These are phyloP conservation scores for Trypanosoma melophagium DNA, from an alignment of 208 protist genomes.

Conservation along the genomic window DNA sequence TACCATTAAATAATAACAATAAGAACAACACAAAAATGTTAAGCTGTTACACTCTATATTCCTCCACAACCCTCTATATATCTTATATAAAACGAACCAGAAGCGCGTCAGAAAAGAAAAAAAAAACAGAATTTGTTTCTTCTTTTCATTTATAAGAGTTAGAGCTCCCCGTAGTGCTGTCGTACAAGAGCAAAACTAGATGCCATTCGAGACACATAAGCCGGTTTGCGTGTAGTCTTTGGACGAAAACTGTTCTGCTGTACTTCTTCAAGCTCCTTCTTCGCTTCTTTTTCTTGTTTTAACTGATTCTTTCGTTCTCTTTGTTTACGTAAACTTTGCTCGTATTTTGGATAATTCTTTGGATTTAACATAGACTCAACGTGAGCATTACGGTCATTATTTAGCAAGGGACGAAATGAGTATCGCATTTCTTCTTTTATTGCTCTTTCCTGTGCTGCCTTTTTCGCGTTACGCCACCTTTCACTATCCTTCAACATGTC, in stretches of 20 bases:
- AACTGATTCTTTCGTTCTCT: constrained; percentile 27
- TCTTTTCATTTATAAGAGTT: constrained; percentile 17
- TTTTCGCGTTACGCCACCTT: constrained; percentile 18
- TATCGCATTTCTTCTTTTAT: constrained; percentile 40
- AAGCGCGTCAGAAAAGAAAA: constrained; percentile 3
- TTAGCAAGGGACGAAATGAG: constrained; percentile 47
- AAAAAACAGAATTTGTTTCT: constrained; percentile 3
- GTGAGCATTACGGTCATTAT: constrained; percentile 36
- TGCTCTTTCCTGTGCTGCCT: constrained; percentile 36
- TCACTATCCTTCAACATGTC: constrained; percentile 18
- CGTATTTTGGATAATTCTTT: constrained; percentile 46
- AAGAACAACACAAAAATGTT: constrained; percentile 1
- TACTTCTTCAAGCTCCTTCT: constrained; percentile 35
- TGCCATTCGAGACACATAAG: constrained; percentile 75
- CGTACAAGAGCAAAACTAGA: constrained; percentile 69
- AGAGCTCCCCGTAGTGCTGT: constrained; percentile 44
- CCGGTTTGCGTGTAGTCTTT: constrained; percentile 52
- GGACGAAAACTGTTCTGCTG: constrained; percentile 69
- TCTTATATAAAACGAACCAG: no score
- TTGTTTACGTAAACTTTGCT: constrained; percentile 31
- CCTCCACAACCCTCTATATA: no score
- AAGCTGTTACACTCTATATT: no score
- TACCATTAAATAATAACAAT: constrained; percentile 5
- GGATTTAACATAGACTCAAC: constrained; percentile 57
- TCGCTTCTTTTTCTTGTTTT: constrained; percentile 33